phyloP scores from a whole-genome alignment of 768 basidiomycete species.

The Fomitopsis serialis region DNA sequence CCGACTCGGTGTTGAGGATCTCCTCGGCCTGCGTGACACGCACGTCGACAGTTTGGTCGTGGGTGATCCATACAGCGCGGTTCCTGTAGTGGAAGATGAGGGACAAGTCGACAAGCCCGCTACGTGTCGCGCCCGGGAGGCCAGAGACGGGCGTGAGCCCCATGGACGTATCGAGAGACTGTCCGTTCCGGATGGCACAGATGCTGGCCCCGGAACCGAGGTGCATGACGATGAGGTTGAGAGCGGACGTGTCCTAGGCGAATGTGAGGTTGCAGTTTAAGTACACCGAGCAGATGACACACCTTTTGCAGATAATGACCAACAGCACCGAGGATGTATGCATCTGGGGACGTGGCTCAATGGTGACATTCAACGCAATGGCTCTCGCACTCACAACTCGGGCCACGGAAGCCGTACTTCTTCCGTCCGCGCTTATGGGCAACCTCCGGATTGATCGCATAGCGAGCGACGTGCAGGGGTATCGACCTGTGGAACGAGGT shows the following conservation, averaged over 20 bases:
- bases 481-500: constrained; percentile 80
- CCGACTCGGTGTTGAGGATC: constrained; percentile 69
- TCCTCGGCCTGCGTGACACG: constrained; percentile 66
- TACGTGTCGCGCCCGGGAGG: constrained; percentile 83
- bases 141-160: constrained; percentile 88
- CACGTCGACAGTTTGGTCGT: constrained; percentile 42
- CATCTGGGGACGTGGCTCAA: too few relatives aligned
- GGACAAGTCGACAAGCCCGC: constrained; percentile 78
- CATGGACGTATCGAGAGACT: constrained; percentile 85
- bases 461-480: constrained; percentile 70
- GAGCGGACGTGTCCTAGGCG: constrained; percentile 34
- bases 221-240: constrained; percentile 80
- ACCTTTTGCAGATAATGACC: constrained; percentile 56
- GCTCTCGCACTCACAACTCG: constrained; percentile 71
- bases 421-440: constrained; percentile 63
- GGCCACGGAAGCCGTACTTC: constrained; percentile 91
- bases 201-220: constrained; percentile 88
- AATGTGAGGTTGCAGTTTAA: neutral
- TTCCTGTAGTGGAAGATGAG: constrained; percentile 76
- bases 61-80: constrained; percentile 42
- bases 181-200: constrained; percentile 68
- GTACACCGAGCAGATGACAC: neutral
- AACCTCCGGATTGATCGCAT: constrained; percentile 64
- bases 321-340: constrained; percentile 63
- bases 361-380: too few relatives aligned